Evolutionary conservation across 768 basidiomycete species (phyloP).

Genomic region (Agrocybe chaxingu): DNA sequence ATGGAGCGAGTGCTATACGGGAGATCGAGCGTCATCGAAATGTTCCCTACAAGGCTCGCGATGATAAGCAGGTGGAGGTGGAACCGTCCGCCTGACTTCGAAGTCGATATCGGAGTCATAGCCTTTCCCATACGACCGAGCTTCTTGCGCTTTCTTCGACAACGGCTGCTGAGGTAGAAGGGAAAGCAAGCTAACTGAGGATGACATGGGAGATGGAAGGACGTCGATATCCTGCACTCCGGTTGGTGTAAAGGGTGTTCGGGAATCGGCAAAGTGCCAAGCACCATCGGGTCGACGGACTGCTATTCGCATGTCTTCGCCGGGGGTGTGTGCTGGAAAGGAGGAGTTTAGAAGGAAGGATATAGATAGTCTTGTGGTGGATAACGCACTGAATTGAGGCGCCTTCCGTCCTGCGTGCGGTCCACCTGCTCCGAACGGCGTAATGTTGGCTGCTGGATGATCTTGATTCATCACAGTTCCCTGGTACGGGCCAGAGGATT

Average conservation of each 20-base stretch:
- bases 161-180: conserved; percentile 11
- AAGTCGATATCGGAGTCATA: conserved; percentile 18
- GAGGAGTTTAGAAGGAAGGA: neutral
- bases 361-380: neutral
- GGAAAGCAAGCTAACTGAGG: conserved; percentile 15
- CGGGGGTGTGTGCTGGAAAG: conserved; percentile 44
- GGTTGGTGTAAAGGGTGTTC: conserved; percentile 34
- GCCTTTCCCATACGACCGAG: conserved; percentile 7
- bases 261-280: conserved; percentile 50
- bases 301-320: conserved; percentile 57
- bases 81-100: conserved; percentile 11
- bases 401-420: conserved; percentile 20
- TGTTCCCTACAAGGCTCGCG: conserved; percentile 16
- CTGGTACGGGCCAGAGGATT: conserved; percentile 23
- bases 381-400: conserved; percentile 37
- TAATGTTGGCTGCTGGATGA: conserved; percentile 39
- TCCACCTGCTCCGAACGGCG: conserved; percentile 35
- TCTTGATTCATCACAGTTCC: conserved; percentile 26
- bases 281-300: conserved; percentile 49
- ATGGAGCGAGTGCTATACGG: neutral
- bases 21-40: conserved; percentile 5
- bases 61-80: conserved; percentile 27
- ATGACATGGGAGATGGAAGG: conserved; percentile 22
- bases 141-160: conserved; percentile 18
- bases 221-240: conserved; percentile 36